Percentiles rank a stretch among this genome's conserved stretches.
Conservation (phyloP, 2,329 filamentous ascomycete genomes). For the Aureobasidium namibiae region DNA sequence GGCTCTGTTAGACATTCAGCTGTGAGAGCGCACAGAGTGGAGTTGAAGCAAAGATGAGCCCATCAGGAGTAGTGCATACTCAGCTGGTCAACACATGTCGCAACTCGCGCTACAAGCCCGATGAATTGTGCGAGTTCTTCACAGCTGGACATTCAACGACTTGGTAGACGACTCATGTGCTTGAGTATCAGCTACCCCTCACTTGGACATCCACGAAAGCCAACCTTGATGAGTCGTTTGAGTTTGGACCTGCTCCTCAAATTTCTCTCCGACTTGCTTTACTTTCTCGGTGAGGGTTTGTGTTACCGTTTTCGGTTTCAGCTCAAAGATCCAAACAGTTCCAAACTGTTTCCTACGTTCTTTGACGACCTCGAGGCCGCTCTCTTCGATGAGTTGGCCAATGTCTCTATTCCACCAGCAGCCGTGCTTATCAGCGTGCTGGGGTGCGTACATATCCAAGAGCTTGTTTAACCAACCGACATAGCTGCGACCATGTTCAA, state of each 20-base stretch:
- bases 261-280: background rate
- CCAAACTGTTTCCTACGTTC: constrained; percentile 40
- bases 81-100: background rate
- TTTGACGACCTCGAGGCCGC: constrained; percentile 38
- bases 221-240: background rate
- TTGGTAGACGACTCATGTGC: background rate
- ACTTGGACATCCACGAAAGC: constrained; percentile 8
- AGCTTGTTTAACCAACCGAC: constrained; percentile 40
- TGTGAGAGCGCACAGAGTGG: background rate
- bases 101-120: background rate
- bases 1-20: background rate
- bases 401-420: constrained; percentile 49
- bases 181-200: background rate
- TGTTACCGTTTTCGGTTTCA: constrained; percentile 28
- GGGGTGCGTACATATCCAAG: constrained; percentile 37
- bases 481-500: constrained; percentile 43
- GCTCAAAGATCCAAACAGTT: constrained; percentile 42
- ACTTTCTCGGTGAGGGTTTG: constrained; percentile 3
- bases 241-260: background rate
- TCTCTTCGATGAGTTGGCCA: constrained; percentile 38
- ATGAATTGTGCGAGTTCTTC: background rate
- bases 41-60: background rate
- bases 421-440: constrained; percentile 41
- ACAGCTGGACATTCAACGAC: background rate
- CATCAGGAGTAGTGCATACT: background rate